Percentiles rank a stretch among this genome's conserved stretches.
These are phyloP conservation scores for Lagerstroemia fauriei DNA, from an alignment of 441 rosid species.

Conservation along the genomic window DNA sequence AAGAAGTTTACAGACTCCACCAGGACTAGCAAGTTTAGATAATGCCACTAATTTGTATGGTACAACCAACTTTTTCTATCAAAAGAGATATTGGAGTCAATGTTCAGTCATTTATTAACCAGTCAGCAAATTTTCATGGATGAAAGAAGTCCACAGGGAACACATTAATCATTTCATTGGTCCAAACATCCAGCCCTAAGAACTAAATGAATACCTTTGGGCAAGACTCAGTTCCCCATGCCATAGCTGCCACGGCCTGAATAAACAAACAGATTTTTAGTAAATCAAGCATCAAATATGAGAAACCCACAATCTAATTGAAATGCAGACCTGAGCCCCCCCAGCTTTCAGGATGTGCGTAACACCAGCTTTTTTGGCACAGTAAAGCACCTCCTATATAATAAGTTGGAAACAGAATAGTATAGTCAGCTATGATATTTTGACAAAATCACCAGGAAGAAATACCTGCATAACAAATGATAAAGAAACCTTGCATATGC, in stretches of 20 bases:
- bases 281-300: not conserved
- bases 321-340: conserved; percentile 74
- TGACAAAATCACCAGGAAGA: not conserved
- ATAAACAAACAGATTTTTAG: conserved; percentile 12
- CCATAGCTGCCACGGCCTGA: conserved; percentile 95
- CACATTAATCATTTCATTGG: not conserved
- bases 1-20: not conserved
- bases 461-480: not conserved
- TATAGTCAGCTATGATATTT: not conserved
- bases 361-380: conserved; percentile 93
- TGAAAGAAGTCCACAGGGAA: not conserved
- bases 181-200: not conserved
- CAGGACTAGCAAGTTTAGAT: not conserved
- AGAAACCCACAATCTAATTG: not conserved
- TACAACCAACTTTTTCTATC: not conserved
- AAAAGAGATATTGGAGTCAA: not conserved
- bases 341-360: conserved; percentile 93
- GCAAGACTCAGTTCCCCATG: conserved; percentile 95
- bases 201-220: conserved; percentile 65
- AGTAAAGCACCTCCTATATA: conserved; percentile 78
- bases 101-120: not conserved
- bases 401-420: conserved; percentile 3
- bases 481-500: conserved; percentile 73
- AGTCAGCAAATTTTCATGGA: not conserved
- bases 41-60: not conserved